These are phyloP conservation scores for Russula virescens DNA, from an alignment of 768 basidiomycete species.

Conservation along the genomic window DNA sequence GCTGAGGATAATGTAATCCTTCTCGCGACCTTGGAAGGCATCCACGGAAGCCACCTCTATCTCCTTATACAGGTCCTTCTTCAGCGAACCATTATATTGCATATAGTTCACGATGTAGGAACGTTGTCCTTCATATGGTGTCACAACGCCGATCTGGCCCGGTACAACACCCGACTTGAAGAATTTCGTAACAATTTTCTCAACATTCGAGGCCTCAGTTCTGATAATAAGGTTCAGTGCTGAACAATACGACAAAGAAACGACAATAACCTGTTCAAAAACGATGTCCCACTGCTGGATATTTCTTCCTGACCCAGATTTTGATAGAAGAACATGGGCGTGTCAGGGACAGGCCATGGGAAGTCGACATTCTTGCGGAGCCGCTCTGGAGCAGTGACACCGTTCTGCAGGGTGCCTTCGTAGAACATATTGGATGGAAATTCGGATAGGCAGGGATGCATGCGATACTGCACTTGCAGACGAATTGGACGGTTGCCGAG, in stretches of 20 bases:
- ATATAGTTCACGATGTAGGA: constrained; percentile 99
- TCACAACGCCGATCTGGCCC: constrained; percentile 94
- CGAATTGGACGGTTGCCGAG: constrained; percentile 96
- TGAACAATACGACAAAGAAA: constrained; percentile 8
- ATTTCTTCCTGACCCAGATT: constrained; percentile 99
- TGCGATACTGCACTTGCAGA: constrained; percentile 98
- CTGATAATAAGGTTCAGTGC: constrained; percentile 36
- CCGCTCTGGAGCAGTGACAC: constrained; percentile 96
- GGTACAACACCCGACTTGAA: constrained; percentile 99
- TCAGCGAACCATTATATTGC: constrained; percentile 99
- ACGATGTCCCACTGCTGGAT: constrained; percentile 96
- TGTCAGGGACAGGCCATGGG: constrained; percentile 95
- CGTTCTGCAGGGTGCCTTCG: constrained; percentile 97
- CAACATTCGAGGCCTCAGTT: constrained; percentile 97
- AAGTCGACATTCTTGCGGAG: constrained; percentile 98
- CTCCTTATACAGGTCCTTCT: constrained; percentile 99
- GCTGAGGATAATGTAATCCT: constrained; percentile 98
- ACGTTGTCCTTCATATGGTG: constrained; percentile 97
- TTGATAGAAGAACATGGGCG: constrained; percentile 99
- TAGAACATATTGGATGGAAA: constrained; percentile 99
- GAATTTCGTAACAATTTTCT: constrained; percentile 99
- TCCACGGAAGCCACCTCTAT: constrained; percentile 99
- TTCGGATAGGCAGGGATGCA: constrained; percentile 99
- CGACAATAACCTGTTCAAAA: constrained; percentile 73
- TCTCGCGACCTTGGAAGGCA: constrained; percentile 98